Evolutionary conservation across 2,329 filamentous ascomycete species (phyloP).

Genomic region (Penicillium sp.): DNA sequence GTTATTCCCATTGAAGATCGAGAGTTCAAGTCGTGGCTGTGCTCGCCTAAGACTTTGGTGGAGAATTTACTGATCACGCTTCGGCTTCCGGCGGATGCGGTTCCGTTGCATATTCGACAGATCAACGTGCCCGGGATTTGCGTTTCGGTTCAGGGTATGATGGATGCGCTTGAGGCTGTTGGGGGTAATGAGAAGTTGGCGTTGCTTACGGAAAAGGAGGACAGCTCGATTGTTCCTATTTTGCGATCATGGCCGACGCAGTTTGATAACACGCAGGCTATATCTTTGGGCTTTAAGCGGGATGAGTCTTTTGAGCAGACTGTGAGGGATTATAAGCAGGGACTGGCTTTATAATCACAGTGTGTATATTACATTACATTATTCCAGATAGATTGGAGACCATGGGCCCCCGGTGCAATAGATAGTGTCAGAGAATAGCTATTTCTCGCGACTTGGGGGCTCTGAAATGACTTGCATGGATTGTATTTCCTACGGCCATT

Average conservation of each 20-base stretch:
- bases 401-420: too few relatives aligned
- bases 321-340: slow-evolving; percentile 58
- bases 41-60: slow-evolving; percentile 55
- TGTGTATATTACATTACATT: background rate
- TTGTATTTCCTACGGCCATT: too few relatives aligned
- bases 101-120: slow-evolving; percentile 50
- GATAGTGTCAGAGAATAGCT: too few relatives aligned
- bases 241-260: slow-evolving; percentile 58
- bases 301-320: slow-evolving; percentile 57
- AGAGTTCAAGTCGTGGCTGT: slow-evolving; percentile 55
- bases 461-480: too few relatives aligned
- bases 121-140: slow-evolving; percentile 59
- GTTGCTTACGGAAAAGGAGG: slow-evolving; percentile 55
- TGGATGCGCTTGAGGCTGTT: slow-evolving; percentile 57
- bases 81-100: slow-evolving; percentile 42
- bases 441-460: too few relatives aligned
- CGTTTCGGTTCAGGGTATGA: slow-evolving; percentile 58
- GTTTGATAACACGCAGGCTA: slow-evolving; percentile 55
- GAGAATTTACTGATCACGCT: slow-evolving; percentile 56
- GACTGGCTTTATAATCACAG: slow-evolving; percentile 16
- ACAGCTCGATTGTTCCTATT: slow-evolving; percentile 53
- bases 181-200: slow-evolving; percentile 55
- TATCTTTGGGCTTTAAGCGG: slow-evolving; percentile 53
- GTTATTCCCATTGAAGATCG: slow-evolving; percentile 55
- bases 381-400: background rate